phyloP scores from a whole-genome alignment of 2,329 filamentous ascomycete genomes.

The Fusarium napiforme region DNA sequence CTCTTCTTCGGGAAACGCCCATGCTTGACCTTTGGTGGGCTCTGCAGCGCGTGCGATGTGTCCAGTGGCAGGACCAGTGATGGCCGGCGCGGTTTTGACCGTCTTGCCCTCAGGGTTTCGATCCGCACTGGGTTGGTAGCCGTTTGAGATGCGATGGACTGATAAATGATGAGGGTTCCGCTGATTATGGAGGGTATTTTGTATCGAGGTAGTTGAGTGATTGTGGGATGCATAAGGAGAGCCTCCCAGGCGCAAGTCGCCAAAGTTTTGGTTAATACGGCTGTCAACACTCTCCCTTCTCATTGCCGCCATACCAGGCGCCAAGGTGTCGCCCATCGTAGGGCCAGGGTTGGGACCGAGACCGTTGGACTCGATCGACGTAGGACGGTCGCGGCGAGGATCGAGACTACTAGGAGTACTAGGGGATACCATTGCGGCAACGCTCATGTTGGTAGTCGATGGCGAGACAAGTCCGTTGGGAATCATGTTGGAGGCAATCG shows the following conservation, averaged over 20 bases:
- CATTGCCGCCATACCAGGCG: slow-evolving; percentile 57
- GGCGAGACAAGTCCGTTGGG: slow-evolving; percentile 67
- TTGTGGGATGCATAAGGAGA: slow-evolving; percentile 81
- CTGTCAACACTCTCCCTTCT: slow-evolving; percentile 84
- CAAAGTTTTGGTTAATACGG: slow-evolving; percentile 77
- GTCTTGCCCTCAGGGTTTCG: slow-evolving; percentile 67
- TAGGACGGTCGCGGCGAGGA: slow-evolving; percentile 57
- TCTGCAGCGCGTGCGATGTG: slow-evolving; percentile 77
- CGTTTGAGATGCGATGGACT: slow-evolving; percentile 71
- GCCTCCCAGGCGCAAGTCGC: slow-evolving; percentile 73
- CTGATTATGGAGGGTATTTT: slow-evolving; percentile 75
- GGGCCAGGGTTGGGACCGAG: slow-evolving; percentile 35
- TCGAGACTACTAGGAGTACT: slow-evolving; percentile 58
- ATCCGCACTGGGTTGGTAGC: slow-evolving; percentile 70
- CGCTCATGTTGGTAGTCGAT: slow-evolving; percentile 69
- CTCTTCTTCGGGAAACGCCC: slow-evolving; percentile 83
- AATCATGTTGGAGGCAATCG: slow-evolving; percentile 62
- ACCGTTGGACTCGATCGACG: slow-evolving; percentile 49
- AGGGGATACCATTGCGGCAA: slow-evolving; percentile 73
- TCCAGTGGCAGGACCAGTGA: slow-evolving; percentile 75
- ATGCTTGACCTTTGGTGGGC: slow-evolving; percentile 84
- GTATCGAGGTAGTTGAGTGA: slow-evolving; percentile 79
- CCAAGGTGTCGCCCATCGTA: slow-evolving; percentile 50
- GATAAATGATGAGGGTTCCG: slow-evolving; percentile 68
- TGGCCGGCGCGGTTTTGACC: slow-evolving; percentile 76